Conservation (phyloP, 1,284 basidiomycete genomes). For the Naganishia albida region DNA sequence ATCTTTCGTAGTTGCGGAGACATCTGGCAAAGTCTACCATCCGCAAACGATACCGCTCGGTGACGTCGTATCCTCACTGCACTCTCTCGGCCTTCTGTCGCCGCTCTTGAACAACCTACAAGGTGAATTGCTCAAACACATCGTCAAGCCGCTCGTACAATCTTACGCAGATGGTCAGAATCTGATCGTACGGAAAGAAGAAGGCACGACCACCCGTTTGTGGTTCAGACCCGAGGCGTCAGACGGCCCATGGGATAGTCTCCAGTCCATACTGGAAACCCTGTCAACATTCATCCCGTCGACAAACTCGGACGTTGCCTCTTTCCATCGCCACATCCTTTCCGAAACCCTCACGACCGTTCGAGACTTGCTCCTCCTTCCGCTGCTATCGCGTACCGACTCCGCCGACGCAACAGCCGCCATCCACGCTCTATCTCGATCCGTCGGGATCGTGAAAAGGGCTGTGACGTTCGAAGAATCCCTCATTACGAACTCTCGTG, state of each 20-base stretch:
- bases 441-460: neutral
- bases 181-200: constrained; percentile 1
- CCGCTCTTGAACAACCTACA: constrained; percentile 2
- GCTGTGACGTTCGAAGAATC: constrained; percentile 3
- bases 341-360: constrained; percentile 16
- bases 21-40: constrained; percentile 1
- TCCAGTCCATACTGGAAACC: neutral
- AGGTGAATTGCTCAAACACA: constrained; percentile 1
- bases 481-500: neutral
- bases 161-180: neutral
- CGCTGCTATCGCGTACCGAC: neutral
- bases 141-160: constrained; percentile 24
- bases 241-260: neutral
- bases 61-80: constrained; percentile 4
- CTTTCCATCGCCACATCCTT: constrained; percentile 12
- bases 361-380: constrained; percentile 9
- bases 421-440: neutral
- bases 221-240: neutral
- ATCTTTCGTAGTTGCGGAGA: neutral
- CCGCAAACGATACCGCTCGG: neutral
- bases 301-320: neutral
- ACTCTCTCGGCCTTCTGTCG: constrained; percentile 8
- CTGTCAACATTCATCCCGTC: neutral
- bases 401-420: neutral
- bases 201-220: neutral